Base-by-base conservation (phyloP, 257 asterid species). In the Capsicum pubescens region DNA sequence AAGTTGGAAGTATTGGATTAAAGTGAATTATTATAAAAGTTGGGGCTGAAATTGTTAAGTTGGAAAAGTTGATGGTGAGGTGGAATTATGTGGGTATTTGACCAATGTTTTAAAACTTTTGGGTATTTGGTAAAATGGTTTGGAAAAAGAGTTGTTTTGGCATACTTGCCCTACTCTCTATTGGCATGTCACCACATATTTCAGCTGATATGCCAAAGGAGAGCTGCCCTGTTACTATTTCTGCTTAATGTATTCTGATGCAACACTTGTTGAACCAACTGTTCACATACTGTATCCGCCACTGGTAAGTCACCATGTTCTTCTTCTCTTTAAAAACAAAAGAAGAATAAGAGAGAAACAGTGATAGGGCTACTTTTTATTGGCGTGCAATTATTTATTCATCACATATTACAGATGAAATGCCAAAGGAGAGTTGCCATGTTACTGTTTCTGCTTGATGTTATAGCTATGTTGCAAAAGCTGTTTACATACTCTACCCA, bases 181-280 rank as follows among this genome's bases (percentile, higher is more conserved):
- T 92, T 89, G 93, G 93, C 93, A 88, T 90, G 90, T 57, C 66
- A 59, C 0, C 3, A 60, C 12, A n/a, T 46, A 71, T 44, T 2
- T 71, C n/a, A 63, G 5, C 42, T 63, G 32, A 80, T 89, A 90
- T 79, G 95, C 93, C 92, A 89, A 90, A 88, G 93, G 92, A 92
- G 95, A 92, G 93, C 86, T 92, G 92, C 93, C 95, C 92, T 87
- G 71, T 58, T 83, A 90, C 74, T 87, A 86, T 44, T 86, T 92
- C 85, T 17, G 89, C 89, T 89, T 89, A 90, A 8, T 54, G 11
- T 9, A n/a, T 16, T 12, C 68, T 61, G 15, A 19, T 61, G 0
- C 19, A 19, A 11, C 9, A 26, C 36, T 39, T 19, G 36, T 19
- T 57, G 63, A 57, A 57, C 21, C 63, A 3, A 57, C 63, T 15